Evolutionary conservation across 2,329 filamentous ascomycete genomes (phyloP), one percentile per base, ranked within the genome.

Genomic region (Aspergillus ustus): DNA sequence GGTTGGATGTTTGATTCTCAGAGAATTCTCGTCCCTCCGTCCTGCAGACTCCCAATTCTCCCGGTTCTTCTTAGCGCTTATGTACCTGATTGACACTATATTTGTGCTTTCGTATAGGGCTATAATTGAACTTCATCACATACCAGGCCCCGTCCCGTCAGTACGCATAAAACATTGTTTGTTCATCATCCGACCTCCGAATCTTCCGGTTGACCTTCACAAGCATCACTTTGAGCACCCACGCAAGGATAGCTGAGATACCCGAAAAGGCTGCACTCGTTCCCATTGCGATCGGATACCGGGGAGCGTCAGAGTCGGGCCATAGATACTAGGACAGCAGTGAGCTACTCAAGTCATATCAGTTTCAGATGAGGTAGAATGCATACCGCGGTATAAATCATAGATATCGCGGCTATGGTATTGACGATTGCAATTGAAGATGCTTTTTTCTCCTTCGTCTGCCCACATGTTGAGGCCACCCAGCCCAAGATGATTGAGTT

Each of bases 391-490:
- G 46, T 49, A 13, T 49, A 49, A 15, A 49, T 49, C 46, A 49
- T 49, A 7, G 46, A 49, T 49, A 49, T 49, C 20, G 46, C 46
- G 19, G 46, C 46, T 49, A 76, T 72, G 1, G 77, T 72, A 53
- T 81, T 81, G 28, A 80, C 78, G 57, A 80, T 78, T 1, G 77
- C 76, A 15, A 81, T 52, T 13, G 73, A 69, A 3, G 77, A 76
- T 34, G 79, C 78, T 61, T 79, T 78, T 68, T 81, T 82, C 66
- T 80, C 78, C 15, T 75, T 69, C 1, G 78, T 80, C 58, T 80
- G 77, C 5, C 77, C 78, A 13, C 78, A 73, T 1, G 77, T 79
- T 7, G 73, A 73, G 7, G 75, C 75, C 3, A 78, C 77, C 79
- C 79, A 59, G n/a, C 76, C 76, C 2, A 81, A 72, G n/a, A 80